Evolutionary conservation across 106 monocot genomes (phyloP).

Genomic region (Apostasia ramifera): DNA sequence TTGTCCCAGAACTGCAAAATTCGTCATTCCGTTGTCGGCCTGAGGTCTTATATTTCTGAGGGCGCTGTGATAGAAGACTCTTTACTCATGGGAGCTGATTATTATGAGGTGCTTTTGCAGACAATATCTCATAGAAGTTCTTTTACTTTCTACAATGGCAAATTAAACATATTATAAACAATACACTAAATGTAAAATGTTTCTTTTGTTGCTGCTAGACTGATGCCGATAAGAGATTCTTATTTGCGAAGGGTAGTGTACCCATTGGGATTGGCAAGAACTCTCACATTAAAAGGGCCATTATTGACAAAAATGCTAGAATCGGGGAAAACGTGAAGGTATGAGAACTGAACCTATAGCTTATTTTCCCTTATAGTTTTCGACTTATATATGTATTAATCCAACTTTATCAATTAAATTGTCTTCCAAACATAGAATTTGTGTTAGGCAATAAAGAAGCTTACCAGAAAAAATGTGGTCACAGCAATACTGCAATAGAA

Average conservation of each 20-base stretch:
- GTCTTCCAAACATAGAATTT: not conserved
- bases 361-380: not conserved
- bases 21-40: constrained; percentile 86
- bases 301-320: constrained; percentile 96
- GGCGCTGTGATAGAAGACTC: constrained; percentile 91
- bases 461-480: not conserved
- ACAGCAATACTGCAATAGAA: not conserved
- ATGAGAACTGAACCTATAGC: not conserved
- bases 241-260: constrained; percentile 66
- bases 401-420: not conserved
- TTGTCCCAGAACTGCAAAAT: constrained; percentile 75
- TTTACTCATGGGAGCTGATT: constrained; percentile 95
- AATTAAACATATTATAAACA: too few species aligned
- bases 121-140: not conserved
- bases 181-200: not conserved
- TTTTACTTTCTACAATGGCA: not conserved
- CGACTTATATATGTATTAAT: not conserved
- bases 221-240: constrained; percentile 60
- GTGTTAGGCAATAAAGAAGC: not conserved
- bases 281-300: constrained; percentile 80
- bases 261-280: constrained; percentile 92
- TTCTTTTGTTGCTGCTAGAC: constrained; percentile 37
- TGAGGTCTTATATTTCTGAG: constrained; percentile 90
- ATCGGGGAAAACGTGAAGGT: constrained; percentile 96
- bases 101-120: constrained; percentile 69